Evolutionary conservation across 176 grass and related monocot species (phyloP), one percentile per base, ranked within the genome.

Genomic region (Oryza meridionalis): DNA sequence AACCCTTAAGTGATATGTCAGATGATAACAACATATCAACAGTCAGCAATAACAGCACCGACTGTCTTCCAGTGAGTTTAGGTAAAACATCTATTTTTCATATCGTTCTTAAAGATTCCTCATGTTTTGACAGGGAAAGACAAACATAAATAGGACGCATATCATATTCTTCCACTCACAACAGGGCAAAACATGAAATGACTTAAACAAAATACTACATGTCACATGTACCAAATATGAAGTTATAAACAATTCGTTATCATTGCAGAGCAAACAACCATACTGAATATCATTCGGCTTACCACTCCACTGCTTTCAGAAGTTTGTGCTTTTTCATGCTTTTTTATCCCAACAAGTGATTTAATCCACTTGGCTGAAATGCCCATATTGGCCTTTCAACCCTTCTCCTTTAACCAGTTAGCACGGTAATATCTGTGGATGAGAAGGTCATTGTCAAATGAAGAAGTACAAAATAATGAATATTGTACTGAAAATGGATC

Each of bases 341-440:
- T 97, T 64, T 65, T 90, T 84, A 94, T 77, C 73, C 94, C 94
- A 37, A 97, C 91, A 79, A 97, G 83, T 74, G 91, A 91, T 82
- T 97, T 97, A 16, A 97, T 86, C 94, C 94, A 97, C 84, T 92
- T 97, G 2, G 91, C 67, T 69, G 94, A 97, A 77, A 97, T 97
- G 37, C 94, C 94, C 94, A 92, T 90, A 24, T 11, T 25, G 29
- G 16, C 50, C 59, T 61, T 58, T 59, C 22, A 6, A 19, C 31
- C 45, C 38, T 61, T 62, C 53, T 14, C 22, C 38, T 40, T 22
- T 50, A 47, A 69, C 24, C n/a, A 83, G 74, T 61, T 79, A 70
- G 59, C 14, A 83, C 69, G 61, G 61, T 73, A 70, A 59, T 15
- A 83, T 62, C 84, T 90, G 74, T 26, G 51, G 17, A 69, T 40